Conservation (phyloP, 805 yeast species). For the Starmerella lactis-condensi region DNA sequence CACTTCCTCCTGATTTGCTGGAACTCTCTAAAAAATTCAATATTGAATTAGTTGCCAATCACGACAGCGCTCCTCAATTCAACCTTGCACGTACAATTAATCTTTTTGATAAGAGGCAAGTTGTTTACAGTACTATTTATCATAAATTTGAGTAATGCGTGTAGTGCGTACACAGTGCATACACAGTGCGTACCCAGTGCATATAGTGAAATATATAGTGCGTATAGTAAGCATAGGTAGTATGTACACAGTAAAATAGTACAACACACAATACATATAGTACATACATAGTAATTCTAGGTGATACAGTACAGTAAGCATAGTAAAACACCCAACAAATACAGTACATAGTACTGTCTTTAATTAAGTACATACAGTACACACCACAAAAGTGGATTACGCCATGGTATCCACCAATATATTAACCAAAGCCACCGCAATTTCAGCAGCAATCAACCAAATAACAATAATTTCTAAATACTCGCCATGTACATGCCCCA, state of each 20-base stretch:
- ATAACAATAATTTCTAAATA: constrained; percentile 82
- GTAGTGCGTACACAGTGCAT: too few relatives aligned
- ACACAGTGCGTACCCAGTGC: too few relatives aligned
- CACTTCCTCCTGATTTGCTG: constrained; percentile 21
- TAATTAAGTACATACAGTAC: constrained; percentile 1
- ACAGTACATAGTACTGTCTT: constrained; percentile 1
- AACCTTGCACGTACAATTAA: constrained; percentile 1
- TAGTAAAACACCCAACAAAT: too few relatives aligned
- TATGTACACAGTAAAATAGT: too few relatives aligned
- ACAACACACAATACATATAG: too few relatives aligned
- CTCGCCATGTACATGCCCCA: constrained; percentile 84
- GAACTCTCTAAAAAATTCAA: constrained; percentile 16
- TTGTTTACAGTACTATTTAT: too few relatives aligned
- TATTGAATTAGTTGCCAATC: constrained; percentile 21
- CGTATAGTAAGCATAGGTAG: too few relatives aligned
- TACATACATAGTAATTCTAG: too few relatives aligned
- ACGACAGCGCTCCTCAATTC: constrained; percentile 14
- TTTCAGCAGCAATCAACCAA: constrained; percentile 79
- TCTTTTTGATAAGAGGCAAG: constrained; percentile 3
- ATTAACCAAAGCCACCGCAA: constrained; percentile 68
- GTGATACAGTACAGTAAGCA: too few relatives aligned
- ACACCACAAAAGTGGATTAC: constrained; percentile 1
- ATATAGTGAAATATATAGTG: too few relatives aligned
- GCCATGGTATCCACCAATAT: constrained; percentile 29
- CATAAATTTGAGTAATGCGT: too few relatives aligned